Percentiles rank a stretch among this genome's conserved stretches.
Evolutionary conservation across 352 stramenopile species (phyloP).

Genomic region (Pythium biforme): DNA sequence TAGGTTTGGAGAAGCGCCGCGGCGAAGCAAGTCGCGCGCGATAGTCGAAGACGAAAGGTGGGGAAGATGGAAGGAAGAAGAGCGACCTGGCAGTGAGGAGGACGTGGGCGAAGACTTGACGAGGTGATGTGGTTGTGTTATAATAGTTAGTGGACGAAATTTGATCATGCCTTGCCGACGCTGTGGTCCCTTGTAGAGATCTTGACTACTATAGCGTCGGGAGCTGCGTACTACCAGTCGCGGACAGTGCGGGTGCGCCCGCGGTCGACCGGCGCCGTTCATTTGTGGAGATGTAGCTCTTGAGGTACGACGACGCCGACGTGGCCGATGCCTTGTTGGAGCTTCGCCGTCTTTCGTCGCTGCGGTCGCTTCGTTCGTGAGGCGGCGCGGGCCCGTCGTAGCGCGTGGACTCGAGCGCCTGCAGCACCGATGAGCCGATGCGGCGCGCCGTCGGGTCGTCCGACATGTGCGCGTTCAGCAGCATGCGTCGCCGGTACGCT

Average conservation of each 20-base stretch:
- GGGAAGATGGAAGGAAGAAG: background rate
- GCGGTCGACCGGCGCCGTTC: background rate
- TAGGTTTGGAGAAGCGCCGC: constrained; percentile 15
- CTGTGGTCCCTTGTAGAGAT: background rate
- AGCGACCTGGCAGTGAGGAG: too few relatives aligned
- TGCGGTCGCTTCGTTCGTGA: background rate
- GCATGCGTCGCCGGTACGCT: constrained; percentile 72
- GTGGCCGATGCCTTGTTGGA: background rate
- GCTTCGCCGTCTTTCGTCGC: background rate
- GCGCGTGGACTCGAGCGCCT: constrained; percentile 61
- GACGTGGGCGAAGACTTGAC: background rate
- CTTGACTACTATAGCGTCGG: constrained; percentile 13
- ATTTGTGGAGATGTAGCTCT: constrained; percentile 19
- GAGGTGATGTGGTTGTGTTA: constrained; percentile 25
- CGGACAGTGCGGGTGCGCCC: background rate
- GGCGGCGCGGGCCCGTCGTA: constrained; percentile 22
- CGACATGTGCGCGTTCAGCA: constrained; percentile 83
- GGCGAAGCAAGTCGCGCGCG: constrained; percentile 24
- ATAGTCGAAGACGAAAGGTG: background rate
- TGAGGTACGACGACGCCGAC: constrained; percentile 10
- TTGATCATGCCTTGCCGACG: constrained; percentile 22
- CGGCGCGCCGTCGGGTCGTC: constrained; percentile 51
- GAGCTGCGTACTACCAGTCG: too few relatives aligned
- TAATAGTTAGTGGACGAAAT: constrained; percentile 32
- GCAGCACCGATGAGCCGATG: constrained; percentile 43